Evolutionary conservation across 2,329 filamentous ascomycete species (phyloP).

Genomic region (Aspergillus tubingensis): DNA sequence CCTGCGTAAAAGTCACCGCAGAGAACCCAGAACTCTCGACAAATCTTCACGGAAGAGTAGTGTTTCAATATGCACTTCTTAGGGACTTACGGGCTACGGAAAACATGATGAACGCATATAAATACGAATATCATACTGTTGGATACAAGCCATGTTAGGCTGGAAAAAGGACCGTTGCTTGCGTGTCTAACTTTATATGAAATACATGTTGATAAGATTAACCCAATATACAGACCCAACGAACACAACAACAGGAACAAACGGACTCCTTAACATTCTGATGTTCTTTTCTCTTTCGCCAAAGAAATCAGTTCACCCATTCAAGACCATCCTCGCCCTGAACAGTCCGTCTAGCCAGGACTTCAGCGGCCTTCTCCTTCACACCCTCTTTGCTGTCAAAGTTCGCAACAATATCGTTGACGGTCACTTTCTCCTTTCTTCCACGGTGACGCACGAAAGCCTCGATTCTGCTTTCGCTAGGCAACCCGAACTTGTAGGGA

Average conservation of each 20-base stretch:
- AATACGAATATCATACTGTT: too few relatives aligned
- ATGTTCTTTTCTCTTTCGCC: slow-evolving; percentile 1
- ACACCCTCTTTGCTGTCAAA: slow-evolving; percentile 69
- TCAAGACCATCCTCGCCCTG: slow-evolving; percentile 45
- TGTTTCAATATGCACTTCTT: too few relatives aligned
- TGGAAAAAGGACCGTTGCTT: neutral
- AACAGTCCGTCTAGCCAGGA: slow-evolving; percentile 64
- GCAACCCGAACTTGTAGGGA: slow-evolving; percentile 72
- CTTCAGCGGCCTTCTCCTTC: slow-evolving; percentile 66
- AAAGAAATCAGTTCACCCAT: slow-evolving; percentile 25
- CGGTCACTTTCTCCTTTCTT: slow-evolving; percentile 59
- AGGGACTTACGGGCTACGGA: too few relatives aligned
- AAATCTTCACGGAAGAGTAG: too few relatives aligned
- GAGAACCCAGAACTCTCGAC: too few relatives aligned
- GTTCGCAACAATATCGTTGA: slow-evolving; percentile 62
- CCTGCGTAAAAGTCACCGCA: too few relatives aligned
- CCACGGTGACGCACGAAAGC: slow-evolving; percentile 45
- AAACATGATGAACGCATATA: too few relatives aligned
- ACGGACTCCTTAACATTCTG: neutral
- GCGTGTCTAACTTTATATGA: neutral
- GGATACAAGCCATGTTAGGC: neutral
- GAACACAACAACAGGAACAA: neutral
- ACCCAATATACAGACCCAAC: slow-evolving; percentile 7
- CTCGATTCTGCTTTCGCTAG: slow-evolving; percentile 63
- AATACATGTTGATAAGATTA: slow-evolving; percentile 8